Conservation (phyloP, 75 land plant species). For the Gnetum montanum region DNA sequence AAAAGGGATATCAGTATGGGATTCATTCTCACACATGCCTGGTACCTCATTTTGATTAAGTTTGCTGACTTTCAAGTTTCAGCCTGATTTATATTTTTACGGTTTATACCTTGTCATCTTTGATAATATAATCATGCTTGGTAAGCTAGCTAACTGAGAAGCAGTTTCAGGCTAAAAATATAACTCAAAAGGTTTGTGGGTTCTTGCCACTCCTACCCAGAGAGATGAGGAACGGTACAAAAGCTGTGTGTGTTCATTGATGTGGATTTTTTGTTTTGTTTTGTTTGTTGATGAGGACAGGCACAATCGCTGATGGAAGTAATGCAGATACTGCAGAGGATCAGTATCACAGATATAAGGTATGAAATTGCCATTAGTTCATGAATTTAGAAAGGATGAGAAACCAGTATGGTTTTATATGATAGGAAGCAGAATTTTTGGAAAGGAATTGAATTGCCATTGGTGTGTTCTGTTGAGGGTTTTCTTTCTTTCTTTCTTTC, state of each 20-base stretch:
- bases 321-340: conserved; percentile 1
- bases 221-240: background rate
- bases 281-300: background rate
- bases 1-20: background rate
- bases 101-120: background rate
- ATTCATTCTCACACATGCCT: background rate
- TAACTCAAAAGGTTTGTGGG: background rate
- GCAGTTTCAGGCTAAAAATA: background rate
- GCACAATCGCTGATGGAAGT: conserved; percentile 6
- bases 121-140: background rate
- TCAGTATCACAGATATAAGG: conserved; percentile 15
- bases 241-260: background rate
- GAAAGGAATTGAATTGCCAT: too few species aligned
- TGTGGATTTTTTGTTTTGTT: too few species aligned
- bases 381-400: background rate
- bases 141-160: background rate
- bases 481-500: too few species aligned
- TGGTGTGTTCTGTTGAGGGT: too few species aligned
- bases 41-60: background rate
- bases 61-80: background rate
- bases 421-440: background rate
- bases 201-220: background rate
- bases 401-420: background rate
- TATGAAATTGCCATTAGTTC: background rate
- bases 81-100: background rate